Evolutionary conservation across 441 rosid species (phyloP), one percentile per base, ranked within the genome.

Genomic region (Capsella rubella): DNA sequence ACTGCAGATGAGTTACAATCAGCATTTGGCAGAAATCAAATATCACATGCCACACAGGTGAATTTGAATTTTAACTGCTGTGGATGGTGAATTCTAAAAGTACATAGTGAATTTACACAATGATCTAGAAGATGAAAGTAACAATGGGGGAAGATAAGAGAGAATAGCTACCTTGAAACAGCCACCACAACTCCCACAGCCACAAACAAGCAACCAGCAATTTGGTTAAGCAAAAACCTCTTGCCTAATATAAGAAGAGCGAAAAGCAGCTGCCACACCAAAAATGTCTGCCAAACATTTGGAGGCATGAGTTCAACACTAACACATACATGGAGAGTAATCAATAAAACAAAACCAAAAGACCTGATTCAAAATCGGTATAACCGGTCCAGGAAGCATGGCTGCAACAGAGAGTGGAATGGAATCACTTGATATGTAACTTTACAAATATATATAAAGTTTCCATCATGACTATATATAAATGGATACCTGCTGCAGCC

Each of bases 371-470:
- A 91, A 55, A 73, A 93, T 75, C 1, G 98, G 97, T 65, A 93
- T 89, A 56, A 90, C 84, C 6, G 97, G 98, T 80, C 98, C 97
- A n/a, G 98, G 97, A 70, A 93, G 93, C 84, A 91, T 81, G 39
- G 93, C 97, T 91, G 89, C 70, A 80, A 50, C 57, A 78, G 53
- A 57, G 52, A 64, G 46, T 40, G 51, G 9, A 69, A 56, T 40
- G 51, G 15, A 74, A 32, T 64, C 57, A 68, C 73, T 72, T 63
- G 45, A 66, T 40, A 60, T 37, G 9, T 21, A 69, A 40, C 64
- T 63, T 34, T 60, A 70, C 72, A 13, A 66, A 52, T 18, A 74
- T 42, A 31, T 46, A 31, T 35, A 35, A 64, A 55, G 59, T 40
- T 50, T 8, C 10, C 58, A 73, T 56, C 53, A 16, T 39, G 58